phyloP scores from a whole-genome alignment of 2,329 filamentous ascomycete species.

The Xylaria polymorpha region DNA sequence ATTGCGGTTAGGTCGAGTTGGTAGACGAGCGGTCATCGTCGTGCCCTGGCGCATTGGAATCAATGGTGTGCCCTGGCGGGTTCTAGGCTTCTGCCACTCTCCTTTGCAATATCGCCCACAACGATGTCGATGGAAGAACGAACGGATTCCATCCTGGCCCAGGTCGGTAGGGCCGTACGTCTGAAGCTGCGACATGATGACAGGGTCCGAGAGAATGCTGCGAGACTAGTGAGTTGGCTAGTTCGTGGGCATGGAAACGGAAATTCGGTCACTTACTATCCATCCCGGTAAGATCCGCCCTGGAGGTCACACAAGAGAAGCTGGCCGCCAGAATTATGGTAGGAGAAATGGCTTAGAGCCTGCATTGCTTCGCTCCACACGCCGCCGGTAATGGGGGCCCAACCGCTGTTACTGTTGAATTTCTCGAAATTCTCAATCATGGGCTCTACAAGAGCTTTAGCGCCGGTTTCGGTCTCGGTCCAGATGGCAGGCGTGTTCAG shows the following conservation, averaged over 20 bases:
- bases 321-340: constrained; percentile 53
- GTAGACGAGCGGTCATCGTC: constrained; percentile 29
- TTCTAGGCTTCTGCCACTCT: constrained; percentile 41
- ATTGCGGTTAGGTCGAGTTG: constrained; percentile 22
- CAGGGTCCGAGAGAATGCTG: constrained; percentile 55
- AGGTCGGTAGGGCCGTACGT: constrained; percentile 56
- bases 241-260: neutral
- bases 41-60: constrained; percentile 34
- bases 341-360: constrained; percentile 58
- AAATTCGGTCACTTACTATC: constrained; percentile 35
- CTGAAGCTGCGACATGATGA: constrained; percentile 54
- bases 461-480: constrained; percentile 40
- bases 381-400: constrained; percentile 46
- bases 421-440: constrained; percentile 58
- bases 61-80: neutral
- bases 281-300: constrained; percentile 54
- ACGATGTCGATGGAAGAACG: constrained; percentile 54
- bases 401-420: constrained; percentile 59
- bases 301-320: constrained; percentile 57
- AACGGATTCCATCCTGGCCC: constrained; percentile 53
- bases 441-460: constrained; percentile 51
- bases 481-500: constrained; percentile 54
- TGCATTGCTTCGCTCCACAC: constrained; percentile 55
- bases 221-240: constrained; percentile 9
- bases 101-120: constrained; percentile 51